Base-by-base conservation (phyloP, 306 rosid genomes). In the Vicia villosa region DNA sequence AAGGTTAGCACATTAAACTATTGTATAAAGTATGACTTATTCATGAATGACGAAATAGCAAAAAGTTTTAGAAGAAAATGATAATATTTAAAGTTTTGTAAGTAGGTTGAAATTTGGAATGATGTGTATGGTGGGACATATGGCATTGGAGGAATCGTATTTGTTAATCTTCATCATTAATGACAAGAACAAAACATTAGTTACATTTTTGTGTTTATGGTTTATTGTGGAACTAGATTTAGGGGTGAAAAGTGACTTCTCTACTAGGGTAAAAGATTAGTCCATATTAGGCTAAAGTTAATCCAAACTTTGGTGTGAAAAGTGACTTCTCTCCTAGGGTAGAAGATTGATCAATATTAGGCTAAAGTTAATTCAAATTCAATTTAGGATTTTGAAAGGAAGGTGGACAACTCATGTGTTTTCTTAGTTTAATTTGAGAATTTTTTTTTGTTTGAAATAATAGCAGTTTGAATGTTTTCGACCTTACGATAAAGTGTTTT, bases 121-220 rank as follows among this genome's bases (percentile, higher is more conserved):
- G 66, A 47, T 76, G 67, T 40, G 6, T 42, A 42, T 61, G 26
- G 68, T 73, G 79, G 68, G 68, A 63, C 68, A 63, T 40, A 32
- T 12, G 65, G 60, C 82, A 68, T 82, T 74, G 82, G 68, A 41
- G 64, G 49, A 76, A 81, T 67, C 84, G 84, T 36, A 34, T 45
- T 72, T 61, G 37, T 51, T 60, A 55, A 37, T n/a, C 30, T 46
- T 76, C 61, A 81, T 72, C 81, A 72, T 5, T 59, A 74, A 69
- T 19, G 80, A 74, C 77, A 28, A 69, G 14, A 68, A 75, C 72
- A 77, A 69, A 74, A 0, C 55, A 56, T 56, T 55, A 21, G 34
- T 69, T 74, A 11, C 24, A 49, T 10, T 40, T 55, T 68, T 37
- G 17, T 66, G 8, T 67, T 65, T 68, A 0, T 77, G 57, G 26